Conservation (phyloP, 352 stramenopile genomes). For the Globisporangium sylvaticum region DNA sequence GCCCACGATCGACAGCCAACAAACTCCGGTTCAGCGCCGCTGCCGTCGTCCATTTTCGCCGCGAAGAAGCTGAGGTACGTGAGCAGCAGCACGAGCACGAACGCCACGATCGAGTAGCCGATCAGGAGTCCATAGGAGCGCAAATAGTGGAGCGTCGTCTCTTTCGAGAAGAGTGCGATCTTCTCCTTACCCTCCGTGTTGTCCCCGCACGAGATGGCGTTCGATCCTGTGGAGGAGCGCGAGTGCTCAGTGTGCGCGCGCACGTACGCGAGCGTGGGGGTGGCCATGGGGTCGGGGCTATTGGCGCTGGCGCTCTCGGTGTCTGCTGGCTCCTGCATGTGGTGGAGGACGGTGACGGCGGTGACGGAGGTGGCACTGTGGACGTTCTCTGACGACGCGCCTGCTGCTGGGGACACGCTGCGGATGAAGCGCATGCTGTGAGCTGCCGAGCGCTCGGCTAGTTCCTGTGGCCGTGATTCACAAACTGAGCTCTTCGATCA, state of each 20-base stretch:
- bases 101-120: conserved; percentile 42
- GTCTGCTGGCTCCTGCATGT: conserved; percentile 1
- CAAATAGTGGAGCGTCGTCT: conserved; percentile 16
- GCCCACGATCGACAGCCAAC: conserved; percentile 66
- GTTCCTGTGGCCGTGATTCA: neutral
- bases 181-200: conserved; percentile 18
- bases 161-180: neutral
- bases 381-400: neutral
- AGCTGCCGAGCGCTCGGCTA: neutral
- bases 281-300: neutral
- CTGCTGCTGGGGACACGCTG: neutral
- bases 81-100: conserved; percentile 48
- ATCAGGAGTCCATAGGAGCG: conserved; percentile 30
- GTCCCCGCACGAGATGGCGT: conserved; percentile 2
- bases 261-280: conserved; percentile 11
- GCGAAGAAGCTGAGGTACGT: conserved; percentile 79
- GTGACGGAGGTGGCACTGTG: neutral
- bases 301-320: neutral
- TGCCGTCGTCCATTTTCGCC: conserved; percentile 36
- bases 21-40: conserved; percentile 34
- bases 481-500: neutral
- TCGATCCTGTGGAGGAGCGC: neutral
- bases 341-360: neutral
- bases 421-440: neutral
- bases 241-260: neutral